Percentiles rank a stretch among this genome's conserved stretches.
These are phyloP conservation scores for Heimioporus sp. DNA, from an alignment of 768 basidiomycete species.

Conservation along the genomic window DNA sequence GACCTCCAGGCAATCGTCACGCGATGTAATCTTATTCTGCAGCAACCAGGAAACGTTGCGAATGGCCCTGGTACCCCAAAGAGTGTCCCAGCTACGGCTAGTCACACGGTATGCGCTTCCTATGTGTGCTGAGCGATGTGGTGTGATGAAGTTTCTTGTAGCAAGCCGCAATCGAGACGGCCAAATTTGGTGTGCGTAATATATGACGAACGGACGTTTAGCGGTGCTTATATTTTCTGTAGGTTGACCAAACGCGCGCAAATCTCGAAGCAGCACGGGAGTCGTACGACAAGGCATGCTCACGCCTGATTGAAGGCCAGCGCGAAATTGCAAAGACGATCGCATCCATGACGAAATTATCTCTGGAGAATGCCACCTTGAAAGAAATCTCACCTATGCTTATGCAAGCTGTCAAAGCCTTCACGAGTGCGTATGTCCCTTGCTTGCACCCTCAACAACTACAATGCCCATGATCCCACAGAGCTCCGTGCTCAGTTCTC, in stretches of 20 bases:
- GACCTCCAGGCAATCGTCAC: constrained; percentile 14
- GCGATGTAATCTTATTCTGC: constrained; percentile 18
- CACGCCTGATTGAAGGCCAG: constrained; percentile 15
- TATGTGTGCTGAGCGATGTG: neutral
- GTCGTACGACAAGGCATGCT: constrained; percentile 11
- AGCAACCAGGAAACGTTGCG: constrained; percentile 11
- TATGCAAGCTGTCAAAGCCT: constrained; percentile 16
- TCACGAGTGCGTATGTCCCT: constrained; percentile 6
- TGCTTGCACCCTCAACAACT: neutral
- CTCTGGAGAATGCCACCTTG: constrained; percentile 18
- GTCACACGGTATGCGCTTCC: neutral
- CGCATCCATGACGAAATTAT: constrained; percentile 14
- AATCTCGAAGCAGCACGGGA: constrained; percentile 18
- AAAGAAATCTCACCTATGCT: constrained; percentile 17
- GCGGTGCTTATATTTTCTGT: neutral
- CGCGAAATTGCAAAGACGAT: constrained; percentile 20
- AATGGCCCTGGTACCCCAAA: constrained; percentile 16
- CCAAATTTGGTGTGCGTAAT: constrained; percentile 12
- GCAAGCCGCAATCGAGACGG: constrained; percentile 11
- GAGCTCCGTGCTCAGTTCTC: constrained; percentile 18
- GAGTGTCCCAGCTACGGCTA: neutral
- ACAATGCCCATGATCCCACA: neutral
- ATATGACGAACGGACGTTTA: neutral
- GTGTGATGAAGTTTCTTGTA: neutral
- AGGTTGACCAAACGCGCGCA: constrained; percentile 21